phyloP scores from a whole-genome alignment of 2,329 filamentous ascomycete genomes.

The Sclerotinia nivalis region DNA sequence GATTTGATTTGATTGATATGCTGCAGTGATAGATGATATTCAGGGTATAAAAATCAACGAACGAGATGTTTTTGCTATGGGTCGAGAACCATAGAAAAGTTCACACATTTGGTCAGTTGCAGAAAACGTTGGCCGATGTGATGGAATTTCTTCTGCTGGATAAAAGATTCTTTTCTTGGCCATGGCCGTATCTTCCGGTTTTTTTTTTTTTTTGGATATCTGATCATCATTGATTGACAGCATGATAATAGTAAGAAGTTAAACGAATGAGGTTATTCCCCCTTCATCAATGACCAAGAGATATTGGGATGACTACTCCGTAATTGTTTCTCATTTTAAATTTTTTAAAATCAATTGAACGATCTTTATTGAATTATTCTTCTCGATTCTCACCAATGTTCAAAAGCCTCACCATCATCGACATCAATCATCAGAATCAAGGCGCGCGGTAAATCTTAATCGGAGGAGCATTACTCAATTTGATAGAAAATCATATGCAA shows the following conservation, averaged over 20 bases:
- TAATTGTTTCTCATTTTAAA: neutral
- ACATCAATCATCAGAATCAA: neutral
- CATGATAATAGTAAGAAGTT: neutral
- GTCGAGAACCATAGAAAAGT: neutral
- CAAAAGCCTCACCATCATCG: neutral
- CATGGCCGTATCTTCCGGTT: neutral
- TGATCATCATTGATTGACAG: neutral
- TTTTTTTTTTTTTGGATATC: slow-evolving; percentile 12
- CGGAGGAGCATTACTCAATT: slow-evolving; percentile 14
- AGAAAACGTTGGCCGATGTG: slow-evolving; percentile 6
- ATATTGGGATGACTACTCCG: neutral
- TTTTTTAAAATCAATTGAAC: neutral
- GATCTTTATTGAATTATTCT: neutral
- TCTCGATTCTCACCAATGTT: neutral
- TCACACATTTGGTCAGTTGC: neutral
- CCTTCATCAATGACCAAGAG: neutral
- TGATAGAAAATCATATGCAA: neutral
- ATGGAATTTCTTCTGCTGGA: neutral
- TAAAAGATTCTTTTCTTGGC: neutral
- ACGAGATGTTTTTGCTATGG: neutral
- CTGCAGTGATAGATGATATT: neutral
- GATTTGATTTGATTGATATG: neutral
- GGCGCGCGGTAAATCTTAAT: slow-evolving; percentile 9
- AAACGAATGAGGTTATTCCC: neutral
- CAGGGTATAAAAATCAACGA: neutral